Evolutionary conservation across 2,329 filamentous ascomycete genomes (phyloP).

Genomic region (Zalaria obscura): DNA sequence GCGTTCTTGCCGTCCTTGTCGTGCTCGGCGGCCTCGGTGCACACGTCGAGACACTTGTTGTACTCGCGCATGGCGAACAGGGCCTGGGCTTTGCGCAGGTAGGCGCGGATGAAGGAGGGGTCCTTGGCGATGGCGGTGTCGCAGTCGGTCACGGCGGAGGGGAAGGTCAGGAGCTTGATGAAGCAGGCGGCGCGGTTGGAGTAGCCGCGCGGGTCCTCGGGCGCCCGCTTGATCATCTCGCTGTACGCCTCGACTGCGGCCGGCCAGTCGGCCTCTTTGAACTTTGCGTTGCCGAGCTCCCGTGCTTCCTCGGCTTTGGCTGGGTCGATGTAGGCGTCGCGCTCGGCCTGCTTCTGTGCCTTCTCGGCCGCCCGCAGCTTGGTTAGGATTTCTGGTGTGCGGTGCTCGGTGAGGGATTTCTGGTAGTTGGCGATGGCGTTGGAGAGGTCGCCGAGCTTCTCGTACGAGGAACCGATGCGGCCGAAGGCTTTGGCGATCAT

Average conservation of each 20-base stretch:
- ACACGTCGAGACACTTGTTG: constrained; percentile 83
- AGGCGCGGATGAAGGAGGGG: constrained; percentile 83
- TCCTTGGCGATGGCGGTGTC: constrained; percentile 84
- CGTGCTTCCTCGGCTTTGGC: constrained; percentile 90
- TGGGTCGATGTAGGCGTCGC: constrained; percentile 73
- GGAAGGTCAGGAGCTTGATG: constrained; percentile 93
- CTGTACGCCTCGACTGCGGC: constrained; percentile 85
- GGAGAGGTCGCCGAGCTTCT: constrained; percentile 69
- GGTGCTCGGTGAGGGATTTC: constrained; percentile 89
- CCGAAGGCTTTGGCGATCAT: constrained; percentile 95
- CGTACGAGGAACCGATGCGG: constrained; percentile 84
- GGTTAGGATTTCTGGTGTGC: constrained; percentile 80
- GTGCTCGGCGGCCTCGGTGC: constrained; percentile 62
- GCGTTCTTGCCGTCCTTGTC: constrained; percentile 71
- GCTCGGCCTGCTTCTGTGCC: constrained; percentile 61
- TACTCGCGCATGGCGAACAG: constrained; percentile 98
- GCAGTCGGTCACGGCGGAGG: constrained; percentile 84
- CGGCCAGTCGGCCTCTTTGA: constrained; percentile 94
- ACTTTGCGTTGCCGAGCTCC: constrained; percentile 88
- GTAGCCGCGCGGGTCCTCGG: constrained; percentile 85
- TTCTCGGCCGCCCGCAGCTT: constrained; percentile 90
- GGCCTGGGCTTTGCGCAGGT: constrained; percentile 90
- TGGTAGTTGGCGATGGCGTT: constrained; percentile 83
- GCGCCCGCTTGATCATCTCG: constrained; percentile 94
- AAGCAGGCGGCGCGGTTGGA: constrained; percentile 95